Conservation (phyloP, 108 stramenopile genomes). For the Skeletonema menzelii region DNA sequence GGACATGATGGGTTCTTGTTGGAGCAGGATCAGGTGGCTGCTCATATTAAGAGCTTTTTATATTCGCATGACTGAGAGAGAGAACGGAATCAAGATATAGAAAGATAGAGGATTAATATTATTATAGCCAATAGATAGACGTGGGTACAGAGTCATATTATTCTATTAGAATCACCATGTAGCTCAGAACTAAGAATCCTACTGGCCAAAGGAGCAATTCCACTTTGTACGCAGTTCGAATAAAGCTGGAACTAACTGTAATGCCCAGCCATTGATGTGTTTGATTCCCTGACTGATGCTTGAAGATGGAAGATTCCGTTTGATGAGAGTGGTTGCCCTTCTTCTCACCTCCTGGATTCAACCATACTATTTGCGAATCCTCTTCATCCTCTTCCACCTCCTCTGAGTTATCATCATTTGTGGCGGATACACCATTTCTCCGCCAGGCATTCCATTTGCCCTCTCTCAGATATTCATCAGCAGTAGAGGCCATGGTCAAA, state of each 20-base stretch:
- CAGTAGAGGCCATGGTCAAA: slow-evolving; percentile 36
- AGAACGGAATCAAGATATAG: background rate
- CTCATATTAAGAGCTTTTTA: slow-evolving; percentile 77
- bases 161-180: background rate
- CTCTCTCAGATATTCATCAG: slow-evolving; percentile 34
- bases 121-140: too few species aligned
- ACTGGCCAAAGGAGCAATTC: slow-evolving; percentile 61
- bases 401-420: background rate
- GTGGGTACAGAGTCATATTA: too few species aligned
- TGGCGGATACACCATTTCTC: background rate
- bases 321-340: background rate
- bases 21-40: slow-evolving; percentile 92
- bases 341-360: background rate
- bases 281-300: background rate
- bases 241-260: slow-evolving; percentile 5
- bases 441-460: slow-evolving; percentile 17
- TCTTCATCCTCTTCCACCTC: background rate
- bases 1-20: slow-evolving; percentile 95
- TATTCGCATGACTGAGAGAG: slow-evolving; percentile 42
- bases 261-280: slow-evolving; percentile 1
- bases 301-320: background rate
- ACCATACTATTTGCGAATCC: background rate
- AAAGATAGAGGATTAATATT: background rate
- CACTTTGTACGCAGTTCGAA: slow-evolving; percentile 46
- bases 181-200: slow-evolving; percentile 60